phyloP scores from a whole-genome alignment of 148 eudicot genomes.

The Bassia scoparia region DNA sequence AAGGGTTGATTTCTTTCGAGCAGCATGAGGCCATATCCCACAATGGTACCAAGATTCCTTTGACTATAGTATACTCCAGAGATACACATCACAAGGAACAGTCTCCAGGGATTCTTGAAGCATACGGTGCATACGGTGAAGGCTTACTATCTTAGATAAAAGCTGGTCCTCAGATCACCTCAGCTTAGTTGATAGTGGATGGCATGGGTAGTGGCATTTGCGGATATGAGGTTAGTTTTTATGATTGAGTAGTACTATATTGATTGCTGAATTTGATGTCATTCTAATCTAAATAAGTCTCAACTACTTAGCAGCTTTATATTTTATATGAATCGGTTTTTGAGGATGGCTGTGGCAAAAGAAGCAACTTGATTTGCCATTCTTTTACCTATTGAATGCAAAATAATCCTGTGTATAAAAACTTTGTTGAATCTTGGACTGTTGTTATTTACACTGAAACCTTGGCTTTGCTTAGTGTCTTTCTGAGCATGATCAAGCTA shows the following conservation, averaged over 20 bases:
- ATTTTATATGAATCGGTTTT: neutral
- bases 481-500: neutral
- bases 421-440: neutral
- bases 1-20: slow-evolving; percentile 54
- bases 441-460: neutral
- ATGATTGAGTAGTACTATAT: neutral
- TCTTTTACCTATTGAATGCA: slow-evolving; percentile 7
- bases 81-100: slow-evolving; percentile 36
- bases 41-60: slow-evolving; percentile 68
- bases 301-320: neutral
- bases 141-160: slow-evolving; percentile 69
- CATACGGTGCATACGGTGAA: slow-evolving; percentile 97
- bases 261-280: slow-evolving; percentile 5
- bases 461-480: neutral
- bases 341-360: neutral
- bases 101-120: slow-evolving; percentile 82
- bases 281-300: neutral
- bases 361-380: neutral
- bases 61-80: slow-evolving; percentile 65
- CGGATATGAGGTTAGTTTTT: slow-evolving; percentile 83
- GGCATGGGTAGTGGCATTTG: slow-evolving; percentile 93
- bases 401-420: neutral
- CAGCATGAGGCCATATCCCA: slow-evolving; percentile 59
- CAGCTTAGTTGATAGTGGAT: slow-evolving; percentile 94
- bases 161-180: slow-evolving; percentile 83